phyloP scores from a whole-genome alignment of 805 yeast species.

The Priceomyces melissophilus region DNA sequence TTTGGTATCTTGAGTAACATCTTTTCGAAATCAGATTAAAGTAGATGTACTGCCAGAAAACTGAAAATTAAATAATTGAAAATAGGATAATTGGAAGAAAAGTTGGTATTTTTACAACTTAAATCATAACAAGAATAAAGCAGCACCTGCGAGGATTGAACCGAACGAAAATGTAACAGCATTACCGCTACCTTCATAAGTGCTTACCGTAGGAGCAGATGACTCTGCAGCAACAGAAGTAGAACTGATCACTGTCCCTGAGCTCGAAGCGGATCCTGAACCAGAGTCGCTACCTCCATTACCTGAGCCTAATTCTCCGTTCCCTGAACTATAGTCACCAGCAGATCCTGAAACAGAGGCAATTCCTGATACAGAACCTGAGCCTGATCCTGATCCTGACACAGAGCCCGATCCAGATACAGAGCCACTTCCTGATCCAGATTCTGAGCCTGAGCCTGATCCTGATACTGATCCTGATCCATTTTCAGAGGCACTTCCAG shows the following conservation, averaged over 20 bases:
- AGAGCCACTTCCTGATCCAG: constrained; percentile 8
- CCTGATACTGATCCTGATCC: constrained; percentile 6
- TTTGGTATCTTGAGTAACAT: too few species aligned
- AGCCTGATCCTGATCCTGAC: constrained; percentile 14
- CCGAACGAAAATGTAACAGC: constrained; percentile 4
- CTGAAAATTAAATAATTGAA: too few species aligned
- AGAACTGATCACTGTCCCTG: constrained; percentile 7
- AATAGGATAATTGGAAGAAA: background rate
- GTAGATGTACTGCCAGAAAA: too few species aligned
- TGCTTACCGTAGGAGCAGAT: constrained; percentile 3
- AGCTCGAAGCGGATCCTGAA: constrained; percentile 2
- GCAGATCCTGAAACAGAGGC: constrained; percentile 4
- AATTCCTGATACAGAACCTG: constrained; percentile 17
- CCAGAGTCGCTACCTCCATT: constrained; percentile 7
- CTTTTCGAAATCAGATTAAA: too few species aligned
- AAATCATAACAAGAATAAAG: constrained; percentile 5
- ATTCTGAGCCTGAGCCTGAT: background rate
- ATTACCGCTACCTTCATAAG: constrained; percentile 4
- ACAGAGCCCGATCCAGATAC: constrained; percentile 15
- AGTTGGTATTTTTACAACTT: background rate
- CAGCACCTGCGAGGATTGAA: constrained; percentile 7
- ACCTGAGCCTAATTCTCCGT: constrained; percentile 13
- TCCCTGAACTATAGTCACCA: constrained; percentile 11
- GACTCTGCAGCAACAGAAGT: constrained; percentile 1
- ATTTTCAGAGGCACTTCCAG: constrained; percentile 13